These are phyloP conservation scores for Neurospora tetrasperma DNA, from an alignment of 495 filamentous ascomycete species.

Conservation along the genomic window DNA sequence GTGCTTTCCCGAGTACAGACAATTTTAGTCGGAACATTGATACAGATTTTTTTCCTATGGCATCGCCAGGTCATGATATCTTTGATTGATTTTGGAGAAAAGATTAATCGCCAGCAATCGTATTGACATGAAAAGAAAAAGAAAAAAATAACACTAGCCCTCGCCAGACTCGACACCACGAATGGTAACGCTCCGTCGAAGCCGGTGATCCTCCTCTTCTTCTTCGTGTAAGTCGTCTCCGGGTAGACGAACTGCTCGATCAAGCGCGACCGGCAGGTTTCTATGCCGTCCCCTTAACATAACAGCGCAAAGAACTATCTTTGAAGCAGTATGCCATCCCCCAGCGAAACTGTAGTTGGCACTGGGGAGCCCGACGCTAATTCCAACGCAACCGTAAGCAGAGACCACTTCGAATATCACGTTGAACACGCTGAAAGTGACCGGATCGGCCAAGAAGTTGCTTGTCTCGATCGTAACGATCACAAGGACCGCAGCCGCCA, in stretches of 20 bases:
- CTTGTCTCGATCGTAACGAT: constrained; percentile 65
- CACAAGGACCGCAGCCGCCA: constrained; percentile 60
- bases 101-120: background rate
- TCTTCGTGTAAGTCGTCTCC: constrained; percentile 42
- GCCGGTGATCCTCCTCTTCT: constrained; percentile 30
- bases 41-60: background rate
- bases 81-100: background rate
- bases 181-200: constrained; percentile 28
- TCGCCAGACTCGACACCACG: constrained; percentile 17
- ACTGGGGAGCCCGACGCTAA: constrained; percentile 60
- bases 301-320: constrained; percentile 66
- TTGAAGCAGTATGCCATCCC: constrained; percentile 58
- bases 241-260: constrained; percentile 66
- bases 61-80: background rate
- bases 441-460: constrained; percentile 55
- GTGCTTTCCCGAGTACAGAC: background rate
- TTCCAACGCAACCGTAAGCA: constrained; percentile 79
- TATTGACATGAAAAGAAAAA: background rate
- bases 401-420: constrained; percentile 77
- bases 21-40: background rate
- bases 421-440: constrained; percentile 70
- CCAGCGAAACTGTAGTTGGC: constrained; percentile 64
- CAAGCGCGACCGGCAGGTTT: constrained; percentile 71
- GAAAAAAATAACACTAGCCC: background rate
- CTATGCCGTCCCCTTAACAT: constrained; percentile 72